Evolutionary conservation across 345 rosid genomes (phyloP).

Genomic region (Eutrema japonicum): DNA sequence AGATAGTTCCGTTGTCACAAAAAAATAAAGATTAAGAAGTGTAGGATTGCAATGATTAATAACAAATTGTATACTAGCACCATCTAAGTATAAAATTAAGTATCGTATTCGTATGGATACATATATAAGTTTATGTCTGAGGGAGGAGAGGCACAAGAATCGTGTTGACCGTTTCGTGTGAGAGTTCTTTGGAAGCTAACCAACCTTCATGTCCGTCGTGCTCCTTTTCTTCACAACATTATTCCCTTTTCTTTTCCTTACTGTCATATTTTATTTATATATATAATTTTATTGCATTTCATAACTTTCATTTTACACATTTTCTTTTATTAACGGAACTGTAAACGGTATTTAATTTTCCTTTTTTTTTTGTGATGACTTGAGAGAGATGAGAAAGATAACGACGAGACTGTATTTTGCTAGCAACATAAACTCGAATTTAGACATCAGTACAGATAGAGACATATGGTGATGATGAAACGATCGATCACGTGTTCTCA

Average conservation of each 20-base stretch:
- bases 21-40: neutral
- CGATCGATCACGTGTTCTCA: slow-evolving; percentile 56
- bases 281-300: neutral
- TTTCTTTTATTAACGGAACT: no score
- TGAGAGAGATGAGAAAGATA: no score
- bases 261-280: neutral
- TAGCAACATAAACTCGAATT: neutral
- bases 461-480: neutral
- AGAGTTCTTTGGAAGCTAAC: slow-evolving; percentile 49
- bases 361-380: accelerated
- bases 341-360: no score
- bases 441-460: neutral
- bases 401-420: neutral
- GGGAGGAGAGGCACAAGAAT: slow-evolving; percentile 66
- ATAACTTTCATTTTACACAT: no score
- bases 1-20: neutral
- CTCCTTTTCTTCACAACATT: slow-evolving; percentile 49
- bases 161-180: slow-evolving; percentile 91
- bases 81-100: neutral
- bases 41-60: slow-evolving; percentile 24
- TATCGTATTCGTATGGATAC: slow-evolving; percentile 27
- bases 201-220: slow-evolving; percentile 52
- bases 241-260: slow-evolving; percentile 10
- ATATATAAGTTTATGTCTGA: slow-evolving; percentile 32
- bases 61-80: slow-evolving; percentile 12